Conservation (phyloP, 2,329 filamentous ascomycete species). For the Elsinoe perseae region DNA sequence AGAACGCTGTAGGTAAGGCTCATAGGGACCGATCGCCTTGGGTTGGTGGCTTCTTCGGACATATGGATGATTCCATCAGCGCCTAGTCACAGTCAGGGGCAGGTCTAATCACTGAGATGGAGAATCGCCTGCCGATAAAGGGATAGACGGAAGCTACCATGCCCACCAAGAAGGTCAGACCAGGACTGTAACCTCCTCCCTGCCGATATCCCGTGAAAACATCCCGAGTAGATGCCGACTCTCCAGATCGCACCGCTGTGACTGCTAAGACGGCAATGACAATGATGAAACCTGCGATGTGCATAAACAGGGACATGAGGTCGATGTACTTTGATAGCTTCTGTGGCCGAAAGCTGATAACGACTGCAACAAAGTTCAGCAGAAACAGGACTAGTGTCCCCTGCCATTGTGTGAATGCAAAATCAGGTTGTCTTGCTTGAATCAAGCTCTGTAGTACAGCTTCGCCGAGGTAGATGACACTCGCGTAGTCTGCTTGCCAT, state of each 20-base stretch:
- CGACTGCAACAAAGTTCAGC: slow-evolving; percentile 28
- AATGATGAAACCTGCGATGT: slow-evolving; percentile 28
- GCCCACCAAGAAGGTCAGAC: slow-evolving; percentile 29
- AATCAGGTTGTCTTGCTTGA: slow-evolving; percentile 30
- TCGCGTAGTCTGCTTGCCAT: slow-evolving; percentile 25
- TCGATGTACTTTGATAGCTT: slow-evolving; percentile 29
- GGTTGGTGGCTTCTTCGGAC: slow-evolving; percentile 26
- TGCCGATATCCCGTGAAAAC: slow-evolving; percentile 26
- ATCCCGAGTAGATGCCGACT: slow-evolving; percentile 40
- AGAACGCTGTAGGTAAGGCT: slow-evolving; percentile 21
- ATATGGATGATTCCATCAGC: slow-evolving; percentile 23
- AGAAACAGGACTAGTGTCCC: slow-evolving; percentile 33
- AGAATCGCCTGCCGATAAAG: background rate
- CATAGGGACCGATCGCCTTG: slow-evolving; percentile 21
- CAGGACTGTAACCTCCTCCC: slow-evolving; percentile 31
- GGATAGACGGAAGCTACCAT: slow-evolving; percentile 21
- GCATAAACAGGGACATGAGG: slow-evolving; percentile 26
- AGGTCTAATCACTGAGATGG: too few species aligned
- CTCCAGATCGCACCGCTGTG: slow-evolving; percentile 19
- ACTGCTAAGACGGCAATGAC: slow-evolving; percentile 26
- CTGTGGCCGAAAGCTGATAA: slow-evolving; percentile 39
- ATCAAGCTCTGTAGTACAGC: slow-evolving; percentile 23
- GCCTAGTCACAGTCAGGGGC: background rate
- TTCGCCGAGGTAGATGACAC: slow-evolving; percentile 22
- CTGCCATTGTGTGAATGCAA: slow-evolving; percentile 34